Evolutionary conservation across 441 rosid genomes (phyloP), one percentile per base, ranked within the genome.

Genomic region (Euphorbia celastroides): DNA sequence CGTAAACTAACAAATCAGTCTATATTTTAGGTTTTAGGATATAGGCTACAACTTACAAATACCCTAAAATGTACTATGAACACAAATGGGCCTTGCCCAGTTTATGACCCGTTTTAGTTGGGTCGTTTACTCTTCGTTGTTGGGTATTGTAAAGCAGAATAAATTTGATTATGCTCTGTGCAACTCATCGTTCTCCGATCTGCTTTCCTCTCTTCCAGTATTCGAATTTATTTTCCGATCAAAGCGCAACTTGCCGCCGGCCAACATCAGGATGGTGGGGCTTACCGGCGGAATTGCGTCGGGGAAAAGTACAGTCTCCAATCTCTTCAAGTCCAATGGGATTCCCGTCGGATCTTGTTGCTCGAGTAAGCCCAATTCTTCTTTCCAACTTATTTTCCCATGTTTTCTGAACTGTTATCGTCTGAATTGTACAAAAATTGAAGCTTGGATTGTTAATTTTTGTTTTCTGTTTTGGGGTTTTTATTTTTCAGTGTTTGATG

Each of bases 211-310:
- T 22, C 17, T 60, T 60, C 27, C 27, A 12, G 6, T 20, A 60
- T 38, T 11, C 27, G 1, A 2, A 16, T 11, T 34, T 7, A 34
- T 10, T 12, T 30, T 2, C 27, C 19, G 1, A 63, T 22, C 64
- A 60, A 3, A 20, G 9, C n/a, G 28, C 3, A 2, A 27, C 25
- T 54, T 34, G 5, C 25, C 6, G 20, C 61, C 41, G 28, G 68
- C 63, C 44, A 70, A 57, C 30, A 92, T 88, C 96, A 83, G 98
- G 75, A 71, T 90, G 36, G 96, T 89, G 0, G 95, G 97, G 17
- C 70, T 93, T 68, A 93, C 95, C 0, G 98, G 98, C 60, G 98
- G 96, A 66, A 90, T 93, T 56, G 81, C 93, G 0, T 87, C 95
- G 0, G 97, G 98, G 59, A 91, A 93, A 83, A 91, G 97, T 65